Evolutionary conservation across 345 rosid species (phyloP).

Genomic region (Cardamine resedifolia): DNA sequence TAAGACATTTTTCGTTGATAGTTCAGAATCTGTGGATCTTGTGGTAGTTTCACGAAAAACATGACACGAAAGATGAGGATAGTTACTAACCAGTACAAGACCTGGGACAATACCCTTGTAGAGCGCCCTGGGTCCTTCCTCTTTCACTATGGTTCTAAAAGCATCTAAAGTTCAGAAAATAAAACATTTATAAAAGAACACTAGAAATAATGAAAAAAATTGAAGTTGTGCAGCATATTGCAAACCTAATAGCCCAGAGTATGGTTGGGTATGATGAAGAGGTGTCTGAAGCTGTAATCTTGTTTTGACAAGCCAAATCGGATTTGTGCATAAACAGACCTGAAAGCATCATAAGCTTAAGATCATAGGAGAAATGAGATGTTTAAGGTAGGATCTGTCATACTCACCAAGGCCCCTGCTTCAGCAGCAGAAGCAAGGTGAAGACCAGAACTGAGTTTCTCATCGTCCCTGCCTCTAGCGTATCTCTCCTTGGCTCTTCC

Average conservation of each 20-base stretch:
- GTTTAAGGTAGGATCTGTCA: background rate
- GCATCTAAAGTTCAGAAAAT: conserved; percentile 59
- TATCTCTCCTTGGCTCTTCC: conserved; percentile 87
- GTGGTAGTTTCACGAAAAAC: background rate
- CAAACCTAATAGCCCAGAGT: conserved; percentile 85
- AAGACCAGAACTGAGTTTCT: conserved; percentile 61
- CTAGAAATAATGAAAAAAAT: background rate
- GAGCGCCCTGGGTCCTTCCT: conserved; percentile 89
- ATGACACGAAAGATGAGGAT: background rate
- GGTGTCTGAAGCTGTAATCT: conserved; percentile 94
- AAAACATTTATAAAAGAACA: background rate
- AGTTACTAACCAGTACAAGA: conserved; percentile 66
- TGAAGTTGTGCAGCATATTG: conserved; percentile 5
- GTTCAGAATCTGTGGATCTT: background rate
- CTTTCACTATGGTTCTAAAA: conserved; percentile 77
- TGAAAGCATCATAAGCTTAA: conserved; percentile 36
- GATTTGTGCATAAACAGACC: conserved; percentile 92
- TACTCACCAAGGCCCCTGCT: conserved; percentile 88
- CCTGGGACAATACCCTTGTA: conserved; percentile 83
- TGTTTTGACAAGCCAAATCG: conserved; percentile 93
- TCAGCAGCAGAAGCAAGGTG: conserved; percentile 97
- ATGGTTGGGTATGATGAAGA: conserved; percentile 68
- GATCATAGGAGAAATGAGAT: background rate
- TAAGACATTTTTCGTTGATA: background rate
- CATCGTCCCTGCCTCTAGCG: conserved; percentile 52